Percentiles rank a stretch among this genome's conserved stretches.
These are phyloP conservation scores for Eucalyptus coolabah DNA, from an alignment of 345 rosid species.

Conservation along the genomic window DNA sequence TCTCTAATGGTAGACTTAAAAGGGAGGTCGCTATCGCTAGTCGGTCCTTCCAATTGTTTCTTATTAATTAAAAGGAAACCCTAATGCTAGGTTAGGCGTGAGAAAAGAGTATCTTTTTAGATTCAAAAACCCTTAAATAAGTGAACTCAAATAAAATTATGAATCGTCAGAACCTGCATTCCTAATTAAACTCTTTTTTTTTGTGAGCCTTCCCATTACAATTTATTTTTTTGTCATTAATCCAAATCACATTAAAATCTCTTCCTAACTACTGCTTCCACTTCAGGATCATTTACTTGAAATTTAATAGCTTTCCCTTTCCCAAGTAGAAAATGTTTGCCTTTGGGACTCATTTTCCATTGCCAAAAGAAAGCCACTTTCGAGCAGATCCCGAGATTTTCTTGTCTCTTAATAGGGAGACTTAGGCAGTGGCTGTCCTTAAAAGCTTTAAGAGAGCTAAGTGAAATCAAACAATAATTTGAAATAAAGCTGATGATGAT, in stretches of 20 bases:
- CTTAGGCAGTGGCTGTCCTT: not conserved
- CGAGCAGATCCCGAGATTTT: not conserved
- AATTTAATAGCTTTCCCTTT: not conserved
- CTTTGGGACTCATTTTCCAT: not conserved
- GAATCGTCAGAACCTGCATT: not conserved
- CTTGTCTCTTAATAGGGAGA: not conserved
- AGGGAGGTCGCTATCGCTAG: not conserved
- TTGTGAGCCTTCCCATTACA: not conserved
- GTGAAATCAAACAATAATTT: not conserved
- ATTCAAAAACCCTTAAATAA: not conserved
- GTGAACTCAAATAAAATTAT: not conserved
- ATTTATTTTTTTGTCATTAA: not conserved
- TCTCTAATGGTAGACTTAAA: not conserved
- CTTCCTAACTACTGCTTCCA: not conserved
- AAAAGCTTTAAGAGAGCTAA: not conserved
- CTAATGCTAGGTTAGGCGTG: not conserved
- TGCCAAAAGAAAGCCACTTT: not conserved
- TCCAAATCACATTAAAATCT: not conserved
- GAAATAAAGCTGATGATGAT: not conserved
- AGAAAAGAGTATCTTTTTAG: not conserved
- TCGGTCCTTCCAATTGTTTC: not conserved
- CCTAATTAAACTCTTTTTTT: not conserved
- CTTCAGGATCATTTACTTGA: not conserved
- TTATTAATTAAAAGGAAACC: not conserved
- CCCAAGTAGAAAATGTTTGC: not conserved